Percentiles rank a stretch among this genome's conserved stretches.
Conservation (phyloP, 768 basidiomycete genomes). For the Kwoniella dejecticola region DNA sequence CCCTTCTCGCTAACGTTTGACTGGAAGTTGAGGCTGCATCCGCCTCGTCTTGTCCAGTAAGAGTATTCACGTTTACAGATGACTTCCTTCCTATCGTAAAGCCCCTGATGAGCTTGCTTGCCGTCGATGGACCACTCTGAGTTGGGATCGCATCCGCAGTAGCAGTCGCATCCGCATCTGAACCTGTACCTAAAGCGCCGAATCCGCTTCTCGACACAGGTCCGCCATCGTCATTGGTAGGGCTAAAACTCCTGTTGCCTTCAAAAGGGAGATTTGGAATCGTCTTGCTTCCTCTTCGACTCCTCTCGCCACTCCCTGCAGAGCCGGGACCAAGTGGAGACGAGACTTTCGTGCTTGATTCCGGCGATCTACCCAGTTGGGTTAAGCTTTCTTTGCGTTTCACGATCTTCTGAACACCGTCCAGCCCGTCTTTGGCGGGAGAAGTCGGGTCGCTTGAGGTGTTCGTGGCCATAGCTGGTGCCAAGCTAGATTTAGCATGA, state of each 20-base stretch:
- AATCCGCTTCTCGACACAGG: neutral
- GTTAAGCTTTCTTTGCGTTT: conserved; percentile 2
- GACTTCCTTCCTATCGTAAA: conserved; percentile 14
- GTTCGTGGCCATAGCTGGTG: conserved; percentile 41
- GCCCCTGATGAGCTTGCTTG: conserved; percentile 18
- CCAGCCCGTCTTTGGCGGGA: neutral
- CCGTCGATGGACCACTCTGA: neutral
- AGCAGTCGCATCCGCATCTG: no score
- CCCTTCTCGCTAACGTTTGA: neutral
- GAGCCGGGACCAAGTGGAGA: neutral
- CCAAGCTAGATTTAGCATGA: conserved; percentile 16
- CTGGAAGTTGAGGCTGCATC: neutral
- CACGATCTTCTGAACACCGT: neutral
- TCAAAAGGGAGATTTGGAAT: neutral
- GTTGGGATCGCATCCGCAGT: no score
- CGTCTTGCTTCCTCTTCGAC: conserved; percentile 5
- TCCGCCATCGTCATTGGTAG: neutral
- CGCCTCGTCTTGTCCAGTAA: neutral
- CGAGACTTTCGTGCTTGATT: neutral
- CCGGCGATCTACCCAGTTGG: neutral
- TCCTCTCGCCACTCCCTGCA: neutral
- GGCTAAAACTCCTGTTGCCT: neutral
- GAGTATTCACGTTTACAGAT: neutral
- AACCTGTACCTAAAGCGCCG: conserved; percentile 11
- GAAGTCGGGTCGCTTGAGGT: conserved; percentile 10